These are phyloP conservation scores for Myriosclerotinia curreyana DNA, from an alignment of 2,329 filamentous ascomycete species.

Conservation along the genomic window DNA sequence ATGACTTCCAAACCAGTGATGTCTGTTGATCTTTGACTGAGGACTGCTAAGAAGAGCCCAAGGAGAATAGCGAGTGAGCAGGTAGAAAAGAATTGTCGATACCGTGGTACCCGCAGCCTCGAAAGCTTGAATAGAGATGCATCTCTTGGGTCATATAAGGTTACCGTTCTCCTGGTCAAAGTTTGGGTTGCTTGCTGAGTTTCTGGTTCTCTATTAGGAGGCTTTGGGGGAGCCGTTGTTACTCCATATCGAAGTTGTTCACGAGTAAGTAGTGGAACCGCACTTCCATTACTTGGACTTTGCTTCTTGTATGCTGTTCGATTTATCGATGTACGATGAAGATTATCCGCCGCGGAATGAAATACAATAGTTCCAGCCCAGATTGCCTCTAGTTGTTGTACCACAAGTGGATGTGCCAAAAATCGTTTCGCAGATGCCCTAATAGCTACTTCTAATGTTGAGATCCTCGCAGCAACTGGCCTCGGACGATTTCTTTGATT, in stretches of 20 bases:
- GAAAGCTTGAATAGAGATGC: constrained; percentile 91
- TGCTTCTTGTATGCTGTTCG: constrained; percentile 26
- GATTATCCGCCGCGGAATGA: constrained; percentile 79
- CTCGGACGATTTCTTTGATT: constrained; percentile 44
- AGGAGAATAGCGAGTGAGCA: constrained; percentile 82
- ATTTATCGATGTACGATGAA: constrained; percentile 53
- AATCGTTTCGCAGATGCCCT: constrained; percentile 90
- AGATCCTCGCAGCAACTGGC: constrained; percentile 70
- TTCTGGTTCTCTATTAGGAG: constrained; percentile 21
- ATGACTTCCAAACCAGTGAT: constrained; percentile 84
- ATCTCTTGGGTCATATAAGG: constrained; percentile 84
- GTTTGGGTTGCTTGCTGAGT: constrained; percentile 29
- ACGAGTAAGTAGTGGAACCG: constrained; percentile 17
- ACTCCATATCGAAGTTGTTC: constrained; percentile 42
- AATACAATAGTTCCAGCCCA: constrained; percentile 97
- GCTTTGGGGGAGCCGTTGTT: constrained; percentile 19
- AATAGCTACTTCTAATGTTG: constrained; percentile 89
- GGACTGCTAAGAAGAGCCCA: constrained; percentile 78
- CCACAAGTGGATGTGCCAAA: constrained; percentile 83
- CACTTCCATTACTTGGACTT: constrained; percentile 20
- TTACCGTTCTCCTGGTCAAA: constrained; percentile 59
- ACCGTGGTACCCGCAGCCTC: constrained; percentile 83
- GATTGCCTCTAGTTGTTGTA: constrained; percentile 93
- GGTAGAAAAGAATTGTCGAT: constrained; percentile 86
- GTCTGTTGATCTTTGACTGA: constrained; percentile 68